Conservation (phyloP, 768 basidiomycete genomes). For the Gloeophyllum trabeum region DNA sequence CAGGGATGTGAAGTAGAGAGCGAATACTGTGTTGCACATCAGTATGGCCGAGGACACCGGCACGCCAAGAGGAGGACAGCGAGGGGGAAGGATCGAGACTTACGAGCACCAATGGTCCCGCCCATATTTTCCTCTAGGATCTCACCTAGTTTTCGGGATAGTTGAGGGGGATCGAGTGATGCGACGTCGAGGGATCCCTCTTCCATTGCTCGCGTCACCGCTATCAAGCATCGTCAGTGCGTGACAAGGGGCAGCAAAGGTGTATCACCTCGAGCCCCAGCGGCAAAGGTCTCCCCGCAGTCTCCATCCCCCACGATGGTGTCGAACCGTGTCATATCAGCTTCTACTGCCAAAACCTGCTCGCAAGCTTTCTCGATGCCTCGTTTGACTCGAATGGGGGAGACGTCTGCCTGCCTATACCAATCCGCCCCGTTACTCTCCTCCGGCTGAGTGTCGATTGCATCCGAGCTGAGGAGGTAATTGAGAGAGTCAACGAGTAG, state of each 20-base stretch:
- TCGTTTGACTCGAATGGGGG: constrained; percentile 10
- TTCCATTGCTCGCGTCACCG: constrained; percentile 22
- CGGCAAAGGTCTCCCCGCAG: constrained; percentile 45
- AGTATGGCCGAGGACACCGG: neutral
- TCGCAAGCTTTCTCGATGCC: constrained; percentile 27
- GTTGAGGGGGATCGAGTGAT: constrained; percentile 7
- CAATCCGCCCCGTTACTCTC: too few species aligned
- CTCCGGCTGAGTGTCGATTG: too few species aligned
- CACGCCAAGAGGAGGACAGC: neutral
- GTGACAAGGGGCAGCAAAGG: neutral
- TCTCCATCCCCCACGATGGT: constrained; percentile 55
- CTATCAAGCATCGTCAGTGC: constrained; percentile 7
- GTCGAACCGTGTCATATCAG: constrained; percentile 46
- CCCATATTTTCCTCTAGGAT: constrained; percentile 42
- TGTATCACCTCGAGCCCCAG: constrained; percentile 27
- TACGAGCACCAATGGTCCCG: constrained; percentile 41
- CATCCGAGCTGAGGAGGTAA: neutral
- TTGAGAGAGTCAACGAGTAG: neutral
- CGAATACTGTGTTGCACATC: constrained; percentile 23
- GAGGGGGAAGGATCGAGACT: constrained; percentile 11
- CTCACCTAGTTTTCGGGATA: constrained; percentile 24
- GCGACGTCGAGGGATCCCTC: constrained; percentile 13
- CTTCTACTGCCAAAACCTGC: constrained; percentile 31
- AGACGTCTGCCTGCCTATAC: constrained; percentile 1
- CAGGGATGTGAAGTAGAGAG: constrained; percentile 18